A percentile compares a stretch with the other conserved stretches of the same genome.
Evolutionary conservation across 2,329 filamentous ascomycete genomes (phyloP).

Genomic region (Colletotrichum cordylinicola): DNA sequence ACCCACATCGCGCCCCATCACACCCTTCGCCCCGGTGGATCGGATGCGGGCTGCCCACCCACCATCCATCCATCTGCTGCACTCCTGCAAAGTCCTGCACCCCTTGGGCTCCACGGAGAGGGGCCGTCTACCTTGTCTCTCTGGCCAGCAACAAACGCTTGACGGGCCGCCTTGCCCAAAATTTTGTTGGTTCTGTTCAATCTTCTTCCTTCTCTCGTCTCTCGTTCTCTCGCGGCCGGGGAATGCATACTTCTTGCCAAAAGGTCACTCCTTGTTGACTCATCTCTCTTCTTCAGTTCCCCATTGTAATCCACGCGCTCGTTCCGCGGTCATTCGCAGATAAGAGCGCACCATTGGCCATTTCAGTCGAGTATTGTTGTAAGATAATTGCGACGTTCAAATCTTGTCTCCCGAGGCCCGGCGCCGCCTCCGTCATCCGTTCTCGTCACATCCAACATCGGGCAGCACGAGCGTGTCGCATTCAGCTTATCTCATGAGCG

Average conservation of each 20-base stretch:
- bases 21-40: slow-evolving; percentile 7
- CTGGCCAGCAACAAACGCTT: not conserved
- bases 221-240: not conserved
- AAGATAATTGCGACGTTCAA: not conserved
- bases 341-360: not conserved
- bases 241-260: not conserved
- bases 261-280: not conserved
- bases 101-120: not conserved
- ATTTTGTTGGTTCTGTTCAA: not conserved
- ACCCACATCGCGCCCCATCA: slow-evolving; percentile 9
- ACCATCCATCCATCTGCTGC: not conserved
- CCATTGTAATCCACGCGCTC: not conserved
- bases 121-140: not conserved
- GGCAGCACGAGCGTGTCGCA: not conserved
- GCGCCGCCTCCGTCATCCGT: not conserved
- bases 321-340: not conserved
- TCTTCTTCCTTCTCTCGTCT: not conserved
- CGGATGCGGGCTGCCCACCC: slow-evolving; percentile 11
- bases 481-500: not conserved
- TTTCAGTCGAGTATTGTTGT: not conserved
- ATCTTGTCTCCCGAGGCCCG: slow-evolving; percentile 1
- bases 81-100: not conserved
- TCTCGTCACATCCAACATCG: not conserved
- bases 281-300: not conserved
- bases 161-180: not conserved